Evolutionary conservation across 2,329 filamentous ascomycete genomes (phyloP).

Genomic region (Ceratocystis eucalypticola): DNA sequence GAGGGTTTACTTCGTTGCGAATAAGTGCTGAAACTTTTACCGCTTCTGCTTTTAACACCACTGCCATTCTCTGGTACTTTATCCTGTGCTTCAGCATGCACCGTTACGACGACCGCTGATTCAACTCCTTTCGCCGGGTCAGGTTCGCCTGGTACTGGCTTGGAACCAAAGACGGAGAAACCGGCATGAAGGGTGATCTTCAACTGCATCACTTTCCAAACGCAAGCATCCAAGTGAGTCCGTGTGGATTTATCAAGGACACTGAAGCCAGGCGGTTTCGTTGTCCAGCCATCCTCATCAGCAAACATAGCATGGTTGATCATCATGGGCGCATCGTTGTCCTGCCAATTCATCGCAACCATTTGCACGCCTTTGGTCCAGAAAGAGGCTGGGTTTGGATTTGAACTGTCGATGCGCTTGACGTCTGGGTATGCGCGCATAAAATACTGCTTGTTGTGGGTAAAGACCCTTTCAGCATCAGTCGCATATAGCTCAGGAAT

Average conservation of each 20-base stretch:
- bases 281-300: constrained; percentile 66
- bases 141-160: constrained; percentile 19
- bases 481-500: constrained; percentile 48
- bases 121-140: constrained; percentile 23
- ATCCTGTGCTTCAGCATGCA: constrained; percentile 59
- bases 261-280: constrained; percentile 68
- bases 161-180: constrained; percentile 45
- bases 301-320: constrained; percentile 97
- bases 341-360: constrained; percentile 97
- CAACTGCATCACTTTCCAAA: constrained; percentile 47
- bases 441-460: constrained; percentile 74
- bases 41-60: constrained; percentile 23
- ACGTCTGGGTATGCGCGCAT: constrained; percentile 86
- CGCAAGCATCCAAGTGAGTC: constrained; percentile 34
- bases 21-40: constrained; percentile 41
- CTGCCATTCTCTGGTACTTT: constrained; percentile 23
- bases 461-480: constrained; percentile 60
- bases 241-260: constrained; percentile 30
- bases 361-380: constrained; percentile 95
- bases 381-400: constrained; percentile 80
- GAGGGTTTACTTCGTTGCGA: constrained; percentile 45
- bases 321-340: constrained; percentile 85
- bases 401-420: constrained; percentile 71
- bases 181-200: constrained; percentile 62
- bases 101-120: constrained; percentile 63